These are phyloP conservation scores for Candida vaughaniae DNA, from an alignment of 805 yeast genomes.

Conservation along the genomic window DNA sequence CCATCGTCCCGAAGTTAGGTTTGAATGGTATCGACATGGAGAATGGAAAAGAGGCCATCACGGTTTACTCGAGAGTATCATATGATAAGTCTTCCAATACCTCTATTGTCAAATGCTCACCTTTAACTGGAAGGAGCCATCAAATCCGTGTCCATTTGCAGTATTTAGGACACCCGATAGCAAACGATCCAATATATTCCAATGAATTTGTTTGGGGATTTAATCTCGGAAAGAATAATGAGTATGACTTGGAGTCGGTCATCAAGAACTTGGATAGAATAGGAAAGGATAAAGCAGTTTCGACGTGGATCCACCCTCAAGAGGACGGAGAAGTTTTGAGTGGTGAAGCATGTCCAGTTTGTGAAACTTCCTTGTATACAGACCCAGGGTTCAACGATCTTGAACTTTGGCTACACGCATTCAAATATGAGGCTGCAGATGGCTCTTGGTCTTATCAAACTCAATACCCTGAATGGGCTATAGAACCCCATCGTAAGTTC, in stretches of 20 bases:
- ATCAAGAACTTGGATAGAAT: conserved; percentile 52
- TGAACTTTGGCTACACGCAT: conserved; percentile 90
- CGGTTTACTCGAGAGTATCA: conserved; percentile 65
- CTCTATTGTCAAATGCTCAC: conserved; percentile 78
- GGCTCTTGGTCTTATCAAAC: conserved; percentile 73
- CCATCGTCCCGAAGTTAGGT: conserved; percentile 72
- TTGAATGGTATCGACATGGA: conserved; percentile 52
- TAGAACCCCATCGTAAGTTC: conserved; percentile 51
- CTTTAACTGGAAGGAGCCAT: conserved; percentile 91
- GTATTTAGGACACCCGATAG: conserved; percentile 51
- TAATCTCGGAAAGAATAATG: conserved; percentile 60
- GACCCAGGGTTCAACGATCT: conserved; percentile 90
- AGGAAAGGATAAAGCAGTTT: conserved; percentile 69
- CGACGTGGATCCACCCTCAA: conserved; percentile 64
- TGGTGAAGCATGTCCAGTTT: conserved; percentile 59
- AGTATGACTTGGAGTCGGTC: conserved; percentile 49
- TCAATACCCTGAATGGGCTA: conserved; percentile 81
- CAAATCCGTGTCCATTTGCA: conserved; percentile 94
- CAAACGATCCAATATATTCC: conserved; percentile 73
- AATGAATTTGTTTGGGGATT: conserved; percentile 80
- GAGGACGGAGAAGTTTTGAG: conserved; percentile 65
- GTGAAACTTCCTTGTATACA: conserved; percentile 70
- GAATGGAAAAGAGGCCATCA: conserved; percentile 70
- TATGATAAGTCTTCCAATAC: conserved; percentile 56
- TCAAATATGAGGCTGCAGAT: conserved; percentile 62